phyloP scores from a whole-genome alignment of 192 early-diverging fungal genomes.

The Coemansia sp. region DNA sequence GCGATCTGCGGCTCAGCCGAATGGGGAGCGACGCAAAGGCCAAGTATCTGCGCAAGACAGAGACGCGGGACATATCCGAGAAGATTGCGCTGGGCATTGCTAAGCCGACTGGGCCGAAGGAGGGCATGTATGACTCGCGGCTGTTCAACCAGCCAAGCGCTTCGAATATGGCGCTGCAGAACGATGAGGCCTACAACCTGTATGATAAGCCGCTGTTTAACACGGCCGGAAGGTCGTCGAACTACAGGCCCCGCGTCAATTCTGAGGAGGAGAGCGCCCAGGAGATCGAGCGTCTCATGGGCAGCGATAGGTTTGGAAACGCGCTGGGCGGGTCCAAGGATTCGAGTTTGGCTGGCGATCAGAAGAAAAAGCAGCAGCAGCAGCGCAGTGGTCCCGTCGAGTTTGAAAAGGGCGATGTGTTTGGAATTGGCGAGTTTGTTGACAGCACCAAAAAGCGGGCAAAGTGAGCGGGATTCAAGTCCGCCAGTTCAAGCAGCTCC shows the following conservation, averaged over 20 bases:
- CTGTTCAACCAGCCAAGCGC: conserved; percentile 92
- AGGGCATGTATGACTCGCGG: conserved; percentile 92
- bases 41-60: conserved; percentile 59
- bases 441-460: conserved; percentile 57
- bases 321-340: conserved; percentile 69
- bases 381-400: conserved; percentile 80
- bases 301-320: conserved; percentile 65
- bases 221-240: conserved; percentile 60
- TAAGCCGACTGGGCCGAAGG: conserved; percentile 83
- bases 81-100: conserved; percentile 97
- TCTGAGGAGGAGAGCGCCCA: conserved; percentile 58
- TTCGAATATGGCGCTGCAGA: conserved; percentile 82
- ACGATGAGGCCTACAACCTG: conserved; percentile 87
- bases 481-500: too few species aligned
- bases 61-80: conserved; percentile 95
- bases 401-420: conserved; percentile 95
- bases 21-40: conserved; percentile 89
- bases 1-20: conserved; percentile 80
- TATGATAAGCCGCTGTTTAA: conserved; percentile 97
- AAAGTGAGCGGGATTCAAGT: neutral
- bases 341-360: conserved; percentile 50
- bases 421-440: conserved; percentile 89
- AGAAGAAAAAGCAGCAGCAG: conserved; percentile 20
- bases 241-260: conserved; percentile 77
- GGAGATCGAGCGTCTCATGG: conserved; percentile 66